phyloP scores from a whole-genome alignment of 148 eudicot species.

The Rhododendron kiyosumense region DNA sequence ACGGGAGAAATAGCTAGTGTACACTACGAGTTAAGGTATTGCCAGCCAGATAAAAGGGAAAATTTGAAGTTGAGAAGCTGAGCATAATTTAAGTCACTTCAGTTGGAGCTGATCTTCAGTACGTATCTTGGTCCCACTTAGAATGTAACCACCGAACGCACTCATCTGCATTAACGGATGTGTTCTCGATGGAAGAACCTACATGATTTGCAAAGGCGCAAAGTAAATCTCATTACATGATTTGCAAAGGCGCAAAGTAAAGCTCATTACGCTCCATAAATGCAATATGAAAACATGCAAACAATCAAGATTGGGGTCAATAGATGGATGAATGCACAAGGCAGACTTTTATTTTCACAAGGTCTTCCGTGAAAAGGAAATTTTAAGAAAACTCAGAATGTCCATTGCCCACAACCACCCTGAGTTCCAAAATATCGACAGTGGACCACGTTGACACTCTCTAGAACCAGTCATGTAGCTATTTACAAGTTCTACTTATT shows the following conservation, averaged over 20 bases:
- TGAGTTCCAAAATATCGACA: background rate
- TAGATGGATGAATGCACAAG: background rate
- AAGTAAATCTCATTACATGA: background rate
- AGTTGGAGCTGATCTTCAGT: constrained; percentile 19
- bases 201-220: constrained; percentile 4
- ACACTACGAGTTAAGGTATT: background rate
- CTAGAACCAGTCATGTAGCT: background rate
- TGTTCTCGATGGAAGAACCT: constrained; percentile 97
- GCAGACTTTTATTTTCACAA: background rate
- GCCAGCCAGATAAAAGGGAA: background rate
- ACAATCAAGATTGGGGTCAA: background rate
- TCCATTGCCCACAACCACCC: background rate
- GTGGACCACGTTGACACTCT: background rate
- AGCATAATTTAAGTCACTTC: constrained; percentile 4
- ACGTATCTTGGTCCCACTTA: constrained; percentile 70
- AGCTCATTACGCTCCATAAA: background rate
- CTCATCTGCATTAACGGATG: constrained; percentile 99
- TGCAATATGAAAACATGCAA: background rate
- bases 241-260: background rate
- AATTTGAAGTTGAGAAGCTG: background rate
- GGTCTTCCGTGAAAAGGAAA: background rate
- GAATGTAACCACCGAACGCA: constrained; percentile 79
- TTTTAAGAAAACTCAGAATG: background rate
- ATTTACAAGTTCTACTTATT: background rate
- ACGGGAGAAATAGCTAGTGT: constrained; percentile 8